Base-by-base conservation (phyloP, 495 filamentous ascomycete species). In the Cudoniella acicularis region DNA sequence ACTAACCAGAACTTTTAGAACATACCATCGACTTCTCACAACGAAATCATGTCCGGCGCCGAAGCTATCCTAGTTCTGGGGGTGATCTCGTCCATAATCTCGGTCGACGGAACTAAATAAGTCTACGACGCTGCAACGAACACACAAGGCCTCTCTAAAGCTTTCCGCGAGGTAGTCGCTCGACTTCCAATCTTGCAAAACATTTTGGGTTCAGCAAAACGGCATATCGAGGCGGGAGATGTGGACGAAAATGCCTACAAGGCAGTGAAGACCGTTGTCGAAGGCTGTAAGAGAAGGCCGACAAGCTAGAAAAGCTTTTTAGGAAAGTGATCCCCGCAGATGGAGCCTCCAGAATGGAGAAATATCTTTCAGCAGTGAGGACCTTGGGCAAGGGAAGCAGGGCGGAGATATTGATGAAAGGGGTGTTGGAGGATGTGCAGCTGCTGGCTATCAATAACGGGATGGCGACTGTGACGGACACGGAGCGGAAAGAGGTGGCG, bases 381-480 rank as follows among this genome's bases (percentile, higher is more conserved):
- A 53, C 55, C 0, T 51, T 63, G n/a, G 65, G 62, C 2, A 70
- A 70, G 59, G 65, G 54, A 56, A 52, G 48, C 53, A 16, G 49
- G 52, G 65, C 66, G 27, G 67, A 70, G 50, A 62, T n/a, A 3
- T 61, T 69, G 59, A 69, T 69, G 67, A 63, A 64, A 54, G 60
- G 63, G 17, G 63, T 69, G 26, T 24, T 69, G 42, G 60, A 63
- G 26, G 65, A 69, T 50, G 41, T 67, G 18, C 62, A 67, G 20
- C 55, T 69, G 20, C 55, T 69, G 42, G 62, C 57, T 13, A 10
- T 20, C 18, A 26, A 64, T 1, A 41, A 43, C 21, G 54, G 47
- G 13, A 64, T 65, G 55, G 40, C 27, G 20, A 59, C 61, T 17
- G 59, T 22, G 10, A 65, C 58, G 16, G 30, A 40, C 2, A 45